Conservation (phyloP, 768 basidiomycete species). For the Naganishia vaughanmartiniae region DNA sequence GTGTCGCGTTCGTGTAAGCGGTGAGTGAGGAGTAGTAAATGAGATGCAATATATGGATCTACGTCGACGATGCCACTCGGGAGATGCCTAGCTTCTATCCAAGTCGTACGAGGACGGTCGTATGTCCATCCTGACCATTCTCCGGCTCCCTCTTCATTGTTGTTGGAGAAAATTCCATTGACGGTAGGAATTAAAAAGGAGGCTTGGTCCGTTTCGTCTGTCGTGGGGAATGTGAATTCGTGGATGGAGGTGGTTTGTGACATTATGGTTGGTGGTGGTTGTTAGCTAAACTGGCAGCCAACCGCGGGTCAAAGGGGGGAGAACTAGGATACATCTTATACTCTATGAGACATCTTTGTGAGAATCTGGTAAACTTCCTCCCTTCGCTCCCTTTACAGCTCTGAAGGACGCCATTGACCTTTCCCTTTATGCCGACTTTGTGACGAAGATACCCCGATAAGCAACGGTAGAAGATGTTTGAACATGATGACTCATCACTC, state of each 20-base stretch:
- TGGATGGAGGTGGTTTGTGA: not conserved
- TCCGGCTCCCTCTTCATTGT: not conserved
- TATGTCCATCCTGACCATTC: slow-evolving; percentile 18
- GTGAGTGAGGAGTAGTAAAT: not conserved
- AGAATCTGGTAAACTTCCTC: too few species aligned
- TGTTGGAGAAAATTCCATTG: not conserved
- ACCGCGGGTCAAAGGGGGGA: too few species aligned
- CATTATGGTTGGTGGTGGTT: not conserved
- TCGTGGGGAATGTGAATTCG: not conserved
- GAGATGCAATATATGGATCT: not conserved
- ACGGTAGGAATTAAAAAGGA: not conserved
- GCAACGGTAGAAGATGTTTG: too few species aligned
- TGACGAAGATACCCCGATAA: too few species aligned
- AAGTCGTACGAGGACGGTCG: slow-evolving; percentile 1
- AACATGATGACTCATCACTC: too few species aligned
- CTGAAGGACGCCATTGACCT: too few species aligned
- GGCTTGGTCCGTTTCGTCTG: not conserved
- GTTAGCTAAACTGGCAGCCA: too few species aligned
- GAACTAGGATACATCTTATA: too few species aligned
- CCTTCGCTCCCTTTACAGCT: too few species aligned
- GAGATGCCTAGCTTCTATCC: not conserved
- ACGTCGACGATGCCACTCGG: not conserved
- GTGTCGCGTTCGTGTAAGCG: not conserved
- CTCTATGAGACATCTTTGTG: too few species aligned
- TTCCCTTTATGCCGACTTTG: too few species aligned